Percentiles rank a stretch among this genome's conserved stretches.
phyloP scores from a whole-genome alignment of 495 filamentous ascomycete species.

The Talaromyces wortmannii region DNA sequence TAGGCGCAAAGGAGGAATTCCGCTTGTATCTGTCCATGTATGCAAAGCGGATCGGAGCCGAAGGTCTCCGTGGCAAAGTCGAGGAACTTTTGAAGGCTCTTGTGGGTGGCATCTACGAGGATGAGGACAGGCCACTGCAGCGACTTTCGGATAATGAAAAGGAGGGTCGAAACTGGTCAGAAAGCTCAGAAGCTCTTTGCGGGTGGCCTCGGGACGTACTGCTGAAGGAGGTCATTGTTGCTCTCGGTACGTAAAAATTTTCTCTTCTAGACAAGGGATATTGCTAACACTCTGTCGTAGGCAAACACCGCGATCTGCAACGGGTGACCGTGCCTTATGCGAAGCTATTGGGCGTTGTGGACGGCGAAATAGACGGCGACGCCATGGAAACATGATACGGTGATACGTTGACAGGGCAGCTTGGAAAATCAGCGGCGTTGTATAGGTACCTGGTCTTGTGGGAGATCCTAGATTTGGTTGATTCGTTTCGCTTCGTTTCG shows the following conservation, averaged over 20 bases:
- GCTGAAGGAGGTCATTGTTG: constrained; percentile 81
- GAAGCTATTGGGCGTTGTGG: constrained; percentile 58
- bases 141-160: constrained; percentile 51
- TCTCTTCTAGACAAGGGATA: constrained; percentile 5
- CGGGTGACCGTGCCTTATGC: constrained; percentile 88
- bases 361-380: constrained; percentile 38
- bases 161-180: constrained; percentile 50
- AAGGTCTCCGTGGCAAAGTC: constrained; percentile 79
- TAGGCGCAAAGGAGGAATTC: constrained; percentile 88
- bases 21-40: constrained; percentile 91
- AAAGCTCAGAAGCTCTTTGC: constrained; percentile 53
- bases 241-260: constrained; percentile 64
- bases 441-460: no score
- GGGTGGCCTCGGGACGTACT: constrained; percentile 85
- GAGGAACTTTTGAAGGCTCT: constrained; percentile 82
- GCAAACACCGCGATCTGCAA: constrained; percentile 90
- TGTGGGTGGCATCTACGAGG: constrained; percentile 60
- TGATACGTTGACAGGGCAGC: no score
- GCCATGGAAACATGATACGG: constrained; percentile 19
- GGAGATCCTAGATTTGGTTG: no score
- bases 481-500: no score
- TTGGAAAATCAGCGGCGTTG: no score
- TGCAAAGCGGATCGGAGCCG: constrained; percentile 86
- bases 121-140: constrained; percentile 27
- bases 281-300: constrained; percentile 39